Evolutionary conservation across 164 flowering plant species (phyloP).

Genomic region (Magnolia changhungtana): DNA sequence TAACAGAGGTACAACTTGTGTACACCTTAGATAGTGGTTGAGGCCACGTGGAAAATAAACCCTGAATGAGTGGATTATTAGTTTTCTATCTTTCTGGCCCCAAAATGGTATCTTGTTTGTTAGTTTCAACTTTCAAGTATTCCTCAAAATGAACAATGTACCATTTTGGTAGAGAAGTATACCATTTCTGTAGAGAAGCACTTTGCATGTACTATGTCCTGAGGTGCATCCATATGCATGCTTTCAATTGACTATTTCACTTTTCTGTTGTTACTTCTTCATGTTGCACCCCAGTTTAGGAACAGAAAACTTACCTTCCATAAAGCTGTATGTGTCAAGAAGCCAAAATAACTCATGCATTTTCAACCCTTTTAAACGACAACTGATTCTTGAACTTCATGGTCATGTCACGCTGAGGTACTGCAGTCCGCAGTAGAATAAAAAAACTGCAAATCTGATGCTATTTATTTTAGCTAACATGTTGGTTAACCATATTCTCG

Average conservation of each 20-base stretch:
- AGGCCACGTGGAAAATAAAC: neutral
- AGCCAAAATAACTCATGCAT: neutral
- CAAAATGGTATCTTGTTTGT: neutral
- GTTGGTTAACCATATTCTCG: neutral
- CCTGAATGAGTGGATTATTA: neutral
- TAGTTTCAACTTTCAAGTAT: neutral
- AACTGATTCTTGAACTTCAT: neutral
- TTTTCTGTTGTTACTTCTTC: neutral
- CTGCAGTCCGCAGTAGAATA: neutral
- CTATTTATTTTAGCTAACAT: neutral
- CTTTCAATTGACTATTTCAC: neutral
- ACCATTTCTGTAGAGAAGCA: too few relatives aligned
- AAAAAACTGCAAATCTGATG: neutral
- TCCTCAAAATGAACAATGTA: neutral
- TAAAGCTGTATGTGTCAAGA: neutral
- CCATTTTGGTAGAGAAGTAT: too few relatives aligned
- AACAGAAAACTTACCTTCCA: neutral
- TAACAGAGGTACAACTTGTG: constrained; percentile 59
- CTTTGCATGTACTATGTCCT: too few relatives aligned
- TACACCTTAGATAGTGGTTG: neutral
- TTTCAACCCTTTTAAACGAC: neutral
- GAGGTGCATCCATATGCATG: neutral
- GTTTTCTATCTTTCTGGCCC: neutral
- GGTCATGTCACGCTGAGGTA: neutral
- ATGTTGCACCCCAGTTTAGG: neutral